Base-by-base conservation (phyloP, 2,329 filamentous ascomycete species). In the Myrmaecium sp. region DNA sequence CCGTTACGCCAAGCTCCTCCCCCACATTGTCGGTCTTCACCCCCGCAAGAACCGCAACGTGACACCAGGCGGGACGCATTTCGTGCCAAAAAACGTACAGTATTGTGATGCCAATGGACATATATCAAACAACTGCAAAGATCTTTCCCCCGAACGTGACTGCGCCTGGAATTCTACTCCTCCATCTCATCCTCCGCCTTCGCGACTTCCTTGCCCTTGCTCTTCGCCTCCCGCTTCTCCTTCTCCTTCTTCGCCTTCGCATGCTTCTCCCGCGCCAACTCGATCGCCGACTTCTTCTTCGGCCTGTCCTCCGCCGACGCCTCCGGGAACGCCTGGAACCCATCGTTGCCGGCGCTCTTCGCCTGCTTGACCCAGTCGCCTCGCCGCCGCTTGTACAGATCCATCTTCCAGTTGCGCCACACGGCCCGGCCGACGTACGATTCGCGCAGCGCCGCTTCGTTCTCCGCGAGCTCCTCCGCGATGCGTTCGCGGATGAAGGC, bases 381-480 rank as follows among this genome's bases (percentile, higher is more conserved):
- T 21, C 68, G 55, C 27, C 62, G 55, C 15, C 71, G 57, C 42
- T 72, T 74, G 49, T 74, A 80, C 5, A 75, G 49, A 47, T 81
- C 75, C 66, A 80, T 74, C 18, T 60, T 64, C 74, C 75, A 81
- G 41, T 79, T 80, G 36, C 69, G 62, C 73, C 74, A 79, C 7
- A 80, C 73, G 3, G 69, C 70, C 17, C 74, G 57, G 2, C 75
- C 75, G 13, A 69, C 60, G 18, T 63, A 66, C 2, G 66, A 72
- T 30, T 77, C 70, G n/a, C 74, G 62, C 11, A 80, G 47, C 1
- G 52, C 40, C n/a, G 55, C 47, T 42, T 79, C 74, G 30, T 67
- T 61, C 28, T 62, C 55, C 0, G 60, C 53, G 6, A 81, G 55
- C 36, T 76, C 67, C 36, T 69, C 60, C 2, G 73, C 73, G 32